These are phyloP conservation scores for Laburnicola sp. DNA, from an alignment of 2,329 filamentous ascomycete genomes.

Conservation along the genomic window DNA sequence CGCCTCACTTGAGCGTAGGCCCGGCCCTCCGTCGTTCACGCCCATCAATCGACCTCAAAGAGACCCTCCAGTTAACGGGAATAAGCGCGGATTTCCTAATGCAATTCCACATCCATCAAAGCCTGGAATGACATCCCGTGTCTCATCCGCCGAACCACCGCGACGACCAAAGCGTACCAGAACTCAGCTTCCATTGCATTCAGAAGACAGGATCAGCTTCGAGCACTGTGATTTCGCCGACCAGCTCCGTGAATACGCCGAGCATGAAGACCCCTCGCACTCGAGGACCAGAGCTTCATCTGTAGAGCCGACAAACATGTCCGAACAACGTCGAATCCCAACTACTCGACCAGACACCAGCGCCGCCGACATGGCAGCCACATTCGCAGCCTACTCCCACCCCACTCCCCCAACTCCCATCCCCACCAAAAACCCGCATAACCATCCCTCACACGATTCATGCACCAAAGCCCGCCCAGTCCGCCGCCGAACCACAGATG, in stretches of 20 bases:
- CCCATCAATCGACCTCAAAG: constrained; percentile 11
- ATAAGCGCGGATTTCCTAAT: background rate
- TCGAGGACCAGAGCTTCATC: background rate
- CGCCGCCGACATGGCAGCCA: constrained; percentile 1
- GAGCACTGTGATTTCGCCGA: constrained; percentile 4
- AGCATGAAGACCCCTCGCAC: background rate
- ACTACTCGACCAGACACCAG: background rate
- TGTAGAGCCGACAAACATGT: background rate
- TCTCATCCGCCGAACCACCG: constrained; percentile 3
- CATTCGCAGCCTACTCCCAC: constrained; percentile 2
- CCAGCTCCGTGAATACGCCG: constrained; percentile 12
- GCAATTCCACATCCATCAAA: background rate
- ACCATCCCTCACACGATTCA: background rate
- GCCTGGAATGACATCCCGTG: background rate
- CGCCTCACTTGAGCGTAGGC: background rate
- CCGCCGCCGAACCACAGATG: constrained; percentile 15
- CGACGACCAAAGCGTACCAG: background rate
- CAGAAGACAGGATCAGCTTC: background rate
- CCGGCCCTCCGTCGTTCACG: constrained; percentile 11
- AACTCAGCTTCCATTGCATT: background rate
- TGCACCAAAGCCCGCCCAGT: background rate
- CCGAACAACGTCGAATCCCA: background rate
- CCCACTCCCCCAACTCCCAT: background rate
- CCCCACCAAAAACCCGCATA: background rate
- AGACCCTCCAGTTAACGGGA: background rate